Percentiles rank a stretch among this genome's conserved stretches.
phyloP scores from a whole-genome alignment of 225 moss, liverwort and hornwort genomes.

The Pseudoscleropodium purum region DNA sequence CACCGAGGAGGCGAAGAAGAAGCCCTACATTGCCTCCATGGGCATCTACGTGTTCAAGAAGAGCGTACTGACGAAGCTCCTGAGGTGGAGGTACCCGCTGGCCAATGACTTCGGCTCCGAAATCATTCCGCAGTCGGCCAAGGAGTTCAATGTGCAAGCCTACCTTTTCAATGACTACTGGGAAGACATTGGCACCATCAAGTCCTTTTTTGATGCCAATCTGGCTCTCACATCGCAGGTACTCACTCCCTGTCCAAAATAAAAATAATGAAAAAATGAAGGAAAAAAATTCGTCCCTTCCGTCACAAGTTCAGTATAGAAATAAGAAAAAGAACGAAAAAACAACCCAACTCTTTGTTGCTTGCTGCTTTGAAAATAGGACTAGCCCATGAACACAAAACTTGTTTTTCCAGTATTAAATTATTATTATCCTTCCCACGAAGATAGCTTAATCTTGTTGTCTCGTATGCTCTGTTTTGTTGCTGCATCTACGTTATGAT shows the following conservation, averaged over 20 bases:
- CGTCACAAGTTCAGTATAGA: not conserved
- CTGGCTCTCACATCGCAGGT: constrained; percentile 62
- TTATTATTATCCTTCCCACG: accelerated
- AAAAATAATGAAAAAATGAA: no score
- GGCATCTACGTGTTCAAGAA: constrained; percentile 75
- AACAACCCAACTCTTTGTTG: no score
- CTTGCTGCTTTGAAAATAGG: not conserved
- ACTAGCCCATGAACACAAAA: no score
- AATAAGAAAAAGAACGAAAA: not conserved
- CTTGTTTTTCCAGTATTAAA: no score
- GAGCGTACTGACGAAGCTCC: constrained; percentile 18
- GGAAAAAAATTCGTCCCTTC: not conserved
- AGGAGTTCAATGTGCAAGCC: constrained; percentile 47
- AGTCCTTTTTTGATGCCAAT: constrained; percentile 63
- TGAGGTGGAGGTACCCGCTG: constrained; percentile 43
- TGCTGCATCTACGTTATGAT: not conserved
- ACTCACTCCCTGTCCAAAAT: not conserved
- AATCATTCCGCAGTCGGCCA: constrained; percentile 51
- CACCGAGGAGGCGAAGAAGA: constrained; percentile 45
- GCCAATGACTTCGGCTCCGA: constrained; percentile 69
- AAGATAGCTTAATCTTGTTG: not conserved
- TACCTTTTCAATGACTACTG: constrained; percentile 56
- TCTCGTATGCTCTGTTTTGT: not conserved
- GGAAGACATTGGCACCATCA: constrained; percentile 77
- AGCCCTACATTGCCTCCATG: constrained; percentile 72